Conservation (phyloP, 768 basidiomycete genomes). For the Mycena vulgaris region DNA sequence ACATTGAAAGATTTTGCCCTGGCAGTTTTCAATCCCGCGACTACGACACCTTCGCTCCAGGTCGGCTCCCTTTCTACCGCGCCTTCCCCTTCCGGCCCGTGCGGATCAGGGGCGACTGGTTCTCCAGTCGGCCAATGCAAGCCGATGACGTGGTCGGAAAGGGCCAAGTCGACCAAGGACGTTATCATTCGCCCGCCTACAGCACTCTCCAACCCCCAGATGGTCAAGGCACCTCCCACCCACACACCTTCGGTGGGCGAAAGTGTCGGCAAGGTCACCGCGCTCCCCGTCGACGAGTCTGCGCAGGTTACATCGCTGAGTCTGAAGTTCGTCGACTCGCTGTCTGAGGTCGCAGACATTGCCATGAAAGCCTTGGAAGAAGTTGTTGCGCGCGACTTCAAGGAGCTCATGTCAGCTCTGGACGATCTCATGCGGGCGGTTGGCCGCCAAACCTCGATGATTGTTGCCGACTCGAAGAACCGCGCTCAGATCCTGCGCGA, state of each 20-base stretch:
- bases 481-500: constrained; percentile 62
- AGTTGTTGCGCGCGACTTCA: constrained; percentile 65
- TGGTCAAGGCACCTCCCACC: constrained; percentile 6
- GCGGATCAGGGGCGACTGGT: constrained; percentile 14
- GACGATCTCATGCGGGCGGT: constrained; percentile 70
- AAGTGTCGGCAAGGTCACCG: constrained; percentile 42
- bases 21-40: constrained; percentile 65
- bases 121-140: constrained; percentile 31
- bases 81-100: constrained; percentile 31
- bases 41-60: constrained; percentile 58
- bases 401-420: constrained; percentile 71
- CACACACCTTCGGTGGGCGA: constrained; percentile 11
- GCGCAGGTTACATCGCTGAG: constrained; percentile 52
- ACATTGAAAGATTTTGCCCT: constrained; percentile 66
- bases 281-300: constrained; percentile 45
- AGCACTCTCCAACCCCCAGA: constrained; percentile 42
- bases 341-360: constrained; percentile 65
- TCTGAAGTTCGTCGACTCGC: constrained; percentile 58
- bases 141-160: constrained; percentile 44
- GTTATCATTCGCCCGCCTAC: constrained; percentile 53
- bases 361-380: constrained; percentile 61
- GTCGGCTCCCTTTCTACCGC: constrained; percentile 42
- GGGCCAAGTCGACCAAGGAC: constrained; percentile 49
- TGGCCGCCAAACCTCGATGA: constrained; percentile 61
- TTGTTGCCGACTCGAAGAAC: constrained; percentile 65